Conservation (phyloP, 352 stramenopile genomes). For the Aphanomyces astaci region DNA sequence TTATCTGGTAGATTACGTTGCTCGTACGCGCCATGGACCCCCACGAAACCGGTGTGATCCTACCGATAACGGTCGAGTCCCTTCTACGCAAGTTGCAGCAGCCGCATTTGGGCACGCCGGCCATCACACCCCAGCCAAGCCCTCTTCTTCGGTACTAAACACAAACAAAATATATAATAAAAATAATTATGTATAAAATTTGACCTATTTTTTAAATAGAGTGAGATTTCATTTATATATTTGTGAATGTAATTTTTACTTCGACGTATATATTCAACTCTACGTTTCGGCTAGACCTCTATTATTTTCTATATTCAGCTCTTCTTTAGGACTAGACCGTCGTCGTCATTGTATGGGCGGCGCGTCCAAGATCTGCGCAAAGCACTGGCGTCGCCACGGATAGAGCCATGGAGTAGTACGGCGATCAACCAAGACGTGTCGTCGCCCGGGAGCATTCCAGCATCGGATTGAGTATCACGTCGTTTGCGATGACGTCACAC, state of each 20-base stretch:
- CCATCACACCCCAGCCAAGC: not conserved
- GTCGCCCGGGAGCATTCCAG: no score
- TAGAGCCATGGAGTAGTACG: not conserved
- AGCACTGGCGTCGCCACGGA: not conserved
- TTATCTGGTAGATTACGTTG: conserved; percentile 12
- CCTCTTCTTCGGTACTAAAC: not conserved
- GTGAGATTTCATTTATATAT: no score
- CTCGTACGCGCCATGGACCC: conserved; percentile 14
- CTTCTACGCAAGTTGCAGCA: not conserved
- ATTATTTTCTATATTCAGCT: not conserved
- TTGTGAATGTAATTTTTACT: no score
- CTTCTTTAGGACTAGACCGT: not conserved
- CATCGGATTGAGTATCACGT: no score
- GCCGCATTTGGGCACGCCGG: not conserved
- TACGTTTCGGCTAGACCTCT: no score
- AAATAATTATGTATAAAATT: no score
- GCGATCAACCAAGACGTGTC: not conserved
- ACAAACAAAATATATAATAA: no score
- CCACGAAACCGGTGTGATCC: not conserved
- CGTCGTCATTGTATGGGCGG: not conserved
- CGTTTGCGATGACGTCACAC: no score
- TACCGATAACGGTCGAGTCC: not conserved
- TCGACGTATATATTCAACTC: no score
- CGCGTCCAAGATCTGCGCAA: not conserved
- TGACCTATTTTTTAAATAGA: no score